Evolutionary conservation across 805 yeast species (phyloP), one percentile per base, ranked within the genome.

Genomic region (Nakazawaea ernobii): DNA sequence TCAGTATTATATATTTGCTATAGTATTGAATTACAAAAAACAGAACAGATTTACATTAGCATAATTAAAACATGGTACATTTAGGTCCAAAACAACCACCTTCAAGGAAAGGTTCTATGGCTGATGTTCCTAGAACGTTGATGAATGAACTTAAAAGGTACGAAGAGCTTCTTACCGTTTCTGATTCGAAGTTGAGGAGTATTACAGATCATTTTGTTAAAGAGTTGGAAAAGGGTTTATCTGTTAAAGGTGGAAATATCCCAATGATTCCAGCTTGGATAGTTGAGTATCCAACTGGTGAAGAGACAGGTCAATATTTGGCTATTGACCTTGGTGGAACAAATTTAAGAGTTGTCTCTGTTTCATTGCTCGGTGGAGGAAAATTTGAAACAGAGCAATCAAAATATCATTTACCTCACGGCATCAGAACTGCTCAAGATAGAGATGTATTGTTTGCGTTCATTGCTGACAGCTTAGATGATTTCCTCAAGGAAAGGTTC

Each of bases 301-400:
- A 71, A 43, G 84, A 79, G 57, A 74, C 71, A 28, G 84, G 84
- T 47, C 79, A 77, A 58, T 78, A 70, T 60, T 61, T 79, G 55
- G 83, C 83, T 35, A 74, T 79, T 51, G 84, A 79, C 64, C 67
- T 79, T 54, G 84, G 84, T 55, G 84, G 84, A 58, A 79, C 84
- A 49, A 78, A 79, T 65, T 68, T 79, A 61, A 68, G 83, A 62
- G 80, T 78, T 37, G 84, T 79, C 41, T 64, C 74, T 62, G 71
- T 66, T 32, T 63, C 60, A 40, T 55, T 67, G 27, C 80, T 82
- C 46, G 99, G 99, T 54, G 75, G 84, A 65, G 77, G 86, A 56
- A 80, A 86, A 63, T 90, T 94, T 60, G 92, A 85, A 63, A 84
- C 95, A 45, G 80, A 84, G 38, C 99, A 94, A 70, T 79, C 87